Base-by-base conservation (phyloP, 768 basidiomycete species). In the Paxillus ammoniavirescens region DNA sequence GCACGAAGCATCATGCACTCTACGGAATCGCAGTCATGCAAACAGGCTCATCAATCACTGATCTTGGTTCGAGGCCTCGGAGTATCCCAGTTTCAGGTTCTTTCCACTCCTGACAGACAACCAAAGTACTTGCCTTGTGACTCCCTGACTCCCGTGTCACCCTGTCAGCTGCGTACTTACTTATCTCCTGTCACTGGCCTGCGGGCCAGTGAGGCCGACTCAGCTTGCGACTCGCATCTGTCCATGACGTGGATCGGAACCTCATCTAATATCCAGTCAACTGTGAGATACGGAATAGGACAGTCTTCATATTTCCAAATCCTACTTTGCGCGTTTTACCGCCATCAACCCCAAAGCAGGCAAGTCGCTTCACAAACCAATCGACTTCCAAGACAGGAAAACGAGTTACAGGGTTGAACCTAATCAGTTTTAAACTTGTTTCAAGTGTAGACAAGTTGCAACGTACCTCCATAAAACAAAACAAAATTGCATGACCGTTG, bases 391-490 rank as follows among this genome's bases (percentile, higher is more conserved):
- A 8, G 31, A 31, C 31, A 31, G 31, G 31, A 31, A 31, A 8
- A n/a, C 37, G 37, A 38, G 37, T 38, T 3, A 38, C 37, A 2
- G 37, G 14, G 42, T 14, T n/a, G 41, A 33, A 45, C 52, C 30
- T 30, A 43, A 33, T 50, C 28, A 30, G 23, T 41, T 44, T 53
- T 36, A 33, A 42, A 48, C 40, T 26, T 26, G 3, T 26, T 21
- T 14, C 26, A 54, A 41, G 26, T 12, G 31, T 53, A 42, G 21
- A 48, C 17, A 54, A 54, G 52, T 28, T 10, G 31, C 53, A 31
- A 23, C 43, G 42, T 37, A 51, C 59, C 52, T 42, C 63, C 54
- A 52, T 38, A 31, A 15, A 35, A 15, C 28, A 12, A 33, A 21
- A 1, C 37, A n/a, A n/a, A n/a, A n/a, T 12, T n/a, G 35, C 26